Base-by-base conservation (phyloP, 345 rosid genomes). In the Euphorbia lathyris region DNA sequence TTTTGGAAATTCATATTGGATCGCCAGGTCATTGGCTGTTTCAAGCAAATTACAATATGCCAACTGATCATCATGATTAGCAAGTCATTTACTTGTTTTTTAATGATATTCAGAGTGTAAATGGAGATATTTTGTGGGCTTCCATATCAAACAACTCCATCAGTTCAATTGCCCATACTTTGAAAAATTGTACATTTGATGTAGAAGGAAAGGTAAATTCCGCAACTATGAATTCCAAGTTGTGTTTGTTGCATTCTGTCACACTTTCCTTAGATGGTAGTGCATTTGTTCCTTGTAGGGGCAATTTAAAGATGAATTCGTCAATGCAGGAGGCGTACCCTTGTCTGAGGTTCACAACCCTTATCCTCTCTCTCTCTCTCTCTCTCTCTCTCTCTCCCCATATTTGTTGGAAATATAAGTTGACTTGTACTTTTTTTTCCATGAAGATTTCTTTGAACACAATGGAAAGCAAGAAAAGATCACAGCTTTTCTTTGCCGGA, bases 281-380 rank as follows among this genome's bases (percentile, higher is more conserved):
- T 60, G 16, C 26, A 42, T 80, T 42, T 71, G 58, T 59, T 72
- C 75, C 12, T 17, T 86, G 72, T 67, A 87, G 97, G 96, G 98
- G 51, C 97, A 88, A 85, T 91, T 85, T 71, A 93, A 91, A 79
- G 98, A 93, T 75, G 97, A 91, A 72, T 91, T 93, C 69, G 97
- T 93, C 77, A 93, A 94, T 65, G 96, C 97, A 17, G 98, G 97
- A 65, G 98, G 98, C 40, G 88, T 89, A 73, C 92, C 96, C 38
- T 81, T 91, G 59, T 86, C 93, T 0, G 92, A 89, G 97, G 98
- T 89, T 78, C 78, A 63, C 63, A 36, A 51, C 50, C 16, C 55
- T 5, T 59, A 4, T 22, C 48, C n/a, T 34, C 65, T 58, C n/a
- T n/a, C n/a, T n/a, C n/a, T n/a, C n/a, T n/a, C n/a, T n/a, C n/a